Percentiles rank a stretch among this genome's conserved stretches.
These are phyloP conservation scores for Friedmanniomyces simplex DNA, from an alignment of 495 filamentous ascomycete genomes.

Conservation along the genomic window DNA sequence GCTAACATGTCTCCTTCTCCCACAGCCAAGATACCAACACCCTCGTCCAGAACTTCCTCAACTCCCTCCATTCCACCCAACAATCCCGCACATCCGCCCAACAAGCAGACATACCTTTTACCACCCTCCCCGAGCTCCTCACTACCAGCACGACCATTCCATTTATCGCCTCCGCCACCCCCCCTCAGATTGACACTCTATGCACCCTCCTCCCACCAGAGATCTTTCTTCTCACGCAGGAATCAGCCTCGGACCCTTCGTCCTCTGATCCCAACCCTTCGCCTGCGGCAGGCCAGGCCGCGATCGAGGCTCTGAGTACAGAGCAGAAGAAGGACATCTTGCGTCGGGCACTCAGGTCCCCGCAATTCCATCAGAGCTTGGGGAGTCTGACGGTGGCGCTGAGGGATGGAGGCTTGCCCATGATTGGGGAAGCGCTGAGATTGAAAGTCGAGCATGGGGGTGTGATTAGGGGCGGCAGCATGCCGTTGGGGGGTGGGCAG, in stretches of 20 bases:
- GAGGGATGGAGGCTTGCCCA: conserved; percentile 84
- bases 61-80: conserved; percentile 60
- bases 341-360: conserved; percentile 72
- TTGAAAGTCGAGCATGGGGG: conserved; percentile 75
- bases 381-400: conserved; percentile 76
- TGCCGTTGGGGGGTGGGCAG: conserved; percentile 80
- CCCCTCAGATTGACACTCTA: conserved; percentile 58
- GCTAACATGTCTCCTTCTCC: conserved; percentile 10
- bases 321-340: conserved; percentile 75
- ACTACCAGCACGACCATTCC: conserved; percentile 64
- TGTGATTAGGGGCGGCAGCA: conserved; percentile 56
- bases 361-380: conserved; percentile 82
- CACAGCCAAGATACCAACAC: conserved; percentile 44
- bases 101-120: conserved; percentile 54
- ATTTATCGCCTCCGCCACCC: conserved; percentile 55
- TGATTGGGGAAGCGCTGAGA: conserved; percentile 73
- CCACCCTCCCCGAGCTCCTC: conserved; percentile 80
- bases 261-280: conserved; percentile 50
- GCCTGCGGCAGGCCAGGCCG: conserved; percentile 55
- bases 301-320: conserved; percentile 58
- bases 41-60: conserved; percentile 75
- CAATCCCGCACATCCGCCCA: conserved; percentile 19
- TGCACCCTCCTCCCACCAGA: conserved; percentile 64
- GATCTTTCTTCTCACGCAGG: conserved; percentile 63
- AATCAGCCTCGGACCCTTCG: conserved; percentile 39